A percentile compares a stretch with the other conserved stretches of the same genome.
Conservation (phyloP, 345 rosid species). For the Barbarea vulgaris region DNA sequence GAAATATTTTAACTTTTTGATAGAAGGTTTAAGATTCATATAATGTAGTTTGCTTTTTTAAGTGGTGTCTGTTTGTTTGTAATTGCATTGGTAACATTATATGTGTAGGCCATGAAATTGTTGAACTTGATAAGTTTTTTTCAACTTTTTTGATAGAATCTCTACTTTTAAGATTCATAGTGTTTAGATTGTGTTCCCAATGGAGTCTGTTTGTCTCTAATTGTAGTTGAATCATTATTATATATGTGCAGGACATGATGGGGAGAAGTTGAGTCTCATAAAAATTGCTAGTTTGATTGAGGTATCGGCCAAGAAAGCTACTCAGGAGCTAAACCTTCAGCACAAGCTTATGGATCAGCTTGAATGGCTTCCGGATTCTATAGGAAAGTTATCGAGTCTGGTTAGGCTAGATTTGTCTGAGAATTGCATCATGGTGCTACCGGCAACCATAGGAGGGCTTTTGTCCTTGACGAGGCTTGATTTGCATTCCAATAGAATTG, state of each 20-base stretch:
- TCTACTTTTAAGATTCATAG: neutral
- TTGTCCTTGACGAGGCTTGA: conserved; percentile 72
- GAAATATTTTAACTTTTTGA: neutral
- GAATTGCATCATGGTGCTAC: conserved; percentile 70
- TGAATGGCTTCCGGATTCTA: conserved; percentile 94
- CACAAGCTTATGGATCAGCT: conserved; percentile 81
- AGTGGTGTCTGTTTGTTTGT: neutral
- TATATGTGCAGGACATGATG: conserved; percentile 61
- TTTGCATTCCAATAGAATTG: conserved; percentile 77
- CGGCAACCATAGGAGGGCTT: conserved; percentile 72
- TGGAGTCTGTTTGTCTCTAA: neutral
- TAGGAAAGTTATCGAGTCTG: conserved; percentile 80
- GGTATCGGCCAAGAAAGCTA: conserved; percentile 80
- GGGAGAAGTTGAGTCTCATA: conserved; percentile 78
- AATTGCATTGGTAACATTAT: neutral
- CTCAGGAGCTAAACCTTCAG: conserved; percentile 77
- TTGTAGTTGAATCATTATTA: neutral
- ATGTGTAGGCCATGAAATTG: neutral
- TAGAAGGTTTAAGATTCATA: neutral
- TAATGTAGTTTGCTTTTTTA: neutral
- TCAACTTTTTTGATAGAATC: neutral
- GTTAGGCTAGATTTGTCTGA: conserved; percentile 79
- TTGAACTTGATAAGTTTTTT: neutral
- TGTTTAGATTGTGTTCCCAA: neutral
- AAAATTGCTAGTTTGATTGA: conserved; percentile 94